These are phyloP conservation scores for Mycena venus DNA, from an alignment of 768 basidiomycete species.

Conservation along the genomic window DNA sequence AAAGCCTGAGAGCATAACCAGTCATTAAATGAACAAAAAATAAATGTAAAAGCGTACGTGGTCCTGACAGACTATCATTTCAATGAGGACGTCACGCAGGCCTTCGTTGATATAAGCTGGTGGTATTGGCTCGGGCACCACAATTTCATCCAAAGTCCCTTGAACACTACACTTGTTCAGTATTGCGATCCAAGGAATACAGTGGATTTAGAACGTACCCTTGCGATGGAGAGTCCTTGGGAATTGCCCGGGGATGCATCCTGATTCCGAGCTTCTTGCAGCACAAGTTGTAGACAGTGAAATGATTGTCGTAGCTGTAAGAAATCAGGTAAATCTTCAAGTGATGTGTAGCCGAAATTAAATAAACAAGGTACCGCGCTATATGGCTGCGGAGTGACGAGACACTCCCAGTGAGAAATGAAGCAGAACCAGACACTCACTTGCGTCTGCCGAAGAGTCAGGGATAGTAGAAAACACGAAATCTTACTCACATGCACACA, in stretches of 20 bases:
- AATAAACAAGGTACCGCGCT: no score
- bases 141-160: neutral
- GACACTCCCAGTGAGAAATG: no score
- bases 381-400: no score
- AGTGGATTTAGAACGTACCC: neutral
- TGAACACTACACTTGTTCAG: neutral
- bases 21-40: neutral
- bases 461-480: no score
- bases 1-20: neutral
- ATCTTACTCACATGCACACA: no score
- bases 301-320: neutral
- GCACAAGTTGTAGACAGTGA: neutral
- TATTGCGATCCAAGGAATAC: neutral
- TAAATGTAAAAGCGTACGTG: neutral
- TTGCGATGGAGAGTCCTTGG: neutral
- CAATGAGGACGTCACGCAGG: neutral
- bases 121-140: neutral
- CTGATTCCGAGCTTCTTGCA: neutral
- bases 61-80: neutral
- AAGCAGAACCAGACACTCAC: no score
- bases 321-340: no score
- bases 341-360: no score
- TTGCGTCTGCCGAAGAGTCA: no score
- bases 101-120: neutral
- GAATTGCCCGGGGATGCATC: neutral